Evolutionary conservation across 352 stramenopile species (phyloP).

Genomic region (Phytophthora hybrid): DNA sequence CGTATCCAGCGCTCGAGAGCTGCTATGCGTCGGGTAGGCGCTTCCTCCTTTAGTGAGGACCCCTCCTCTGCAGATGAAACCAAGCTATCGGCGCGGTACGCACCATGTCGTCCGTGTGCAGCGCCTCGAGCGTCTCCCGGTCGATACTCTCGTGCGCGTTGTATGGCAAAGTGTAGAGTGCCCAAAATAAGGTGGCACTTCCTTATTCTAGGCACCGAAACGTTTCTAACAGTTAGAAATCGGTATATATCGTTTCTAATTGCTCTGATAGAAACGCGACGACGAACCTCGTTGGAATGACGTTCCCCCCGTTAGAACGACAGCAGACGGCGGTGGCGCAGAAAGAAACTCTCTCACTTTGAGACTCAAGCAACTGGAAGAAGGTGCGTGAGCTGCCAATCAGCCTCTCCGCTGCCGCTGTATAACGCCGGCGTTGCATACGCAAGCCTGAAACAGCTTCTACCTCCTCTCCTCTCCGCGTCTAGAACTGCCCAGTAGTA

Average conservation of each 20-base stretch:
- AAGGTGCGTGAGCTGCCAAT: conserved; percentile 15
- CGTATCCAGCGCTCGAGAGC: not conserved
- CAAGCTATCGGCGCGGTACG: not conserved
- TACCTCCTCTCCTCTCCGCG: not conserved
- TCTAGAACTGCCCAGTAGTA: not conserved
- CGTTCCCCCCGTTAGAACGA: no score
- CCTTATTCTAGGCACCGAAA: conserved; percentile 4
- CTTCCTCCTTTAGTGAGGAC: not conserved
- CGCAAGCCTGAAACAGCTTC: not conserved
- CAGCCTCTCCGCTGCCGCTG: not conserved
- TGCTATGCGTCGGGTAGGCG: not conserved
- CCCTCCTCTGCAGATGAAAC: not conserved
- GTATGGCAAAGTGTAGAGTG: conserved; percentile 21
- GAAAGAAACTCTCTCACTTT: conserved; percentile 20
- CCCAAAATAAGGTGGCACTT: conserved; percentile 24
- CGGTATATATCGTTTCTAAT: no score
- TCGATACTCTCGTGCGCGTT: conserved; percentile 7
- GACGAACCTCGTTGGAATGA: no score
- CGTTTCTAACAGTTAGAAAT: no score
- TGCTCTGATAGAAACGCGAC: not conserved
- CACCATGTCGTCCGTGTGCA: conserved; percentile 34
- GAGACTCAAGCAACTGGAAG: conserved; percentile 30
- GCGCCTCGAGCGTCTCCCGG: conserved; percentile 17
- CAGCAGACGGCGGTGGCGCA: no score
- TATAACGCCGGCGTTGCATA: no score